Conservation (phyloP, 345 rosid species). For the Eutrema yunnanense region DNA sequence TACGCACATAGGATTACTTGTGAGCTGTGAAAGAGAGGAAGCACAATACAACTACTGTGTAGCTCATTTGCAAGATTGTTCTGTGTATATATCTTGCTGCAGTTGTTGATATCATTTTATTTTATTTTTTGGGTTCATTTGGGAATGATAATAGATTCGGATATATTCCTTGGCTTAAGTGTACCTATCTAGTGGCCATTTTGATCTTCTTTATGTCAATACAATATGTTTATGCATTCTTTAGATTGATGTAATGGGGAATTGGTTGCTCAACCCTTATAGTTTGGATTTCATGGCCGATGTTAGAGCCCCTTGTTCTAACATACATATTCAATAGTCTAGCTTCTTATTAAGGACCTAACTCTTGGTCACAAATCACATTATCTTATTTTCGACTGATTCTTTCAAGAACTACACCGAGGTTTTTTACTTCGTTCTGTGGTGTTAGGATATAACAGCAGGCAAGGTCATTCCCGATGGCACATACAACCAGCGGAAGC, state of each 20-base stretch:
- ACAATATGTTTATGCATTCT: not conserved
- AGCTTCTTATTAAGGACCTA: not conserved
- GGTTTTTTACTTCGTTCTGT: not conserved
- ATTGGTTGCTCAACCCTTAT: not conserved
- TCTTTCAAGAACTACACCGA: not conserved
- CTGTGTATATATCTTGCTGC: conserved; percentile 51
- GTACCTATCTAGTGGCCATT: conserved; percentile 7
- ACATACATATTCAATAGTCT: not conserved
- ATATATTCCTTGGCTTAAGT: not conserved
- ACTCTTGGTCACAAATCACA: not conserved
- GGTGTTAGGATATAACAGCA: not conserved
- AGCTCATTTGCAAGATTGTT: conserved; percentile 25
- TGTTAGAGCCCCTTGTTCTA: not conserved
- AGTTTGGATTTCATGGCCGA: not conserved
- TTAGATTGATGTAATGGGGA: not conserved
- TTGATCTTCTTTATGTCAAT: not conserved
- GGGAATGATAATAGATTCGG: conserved; percentile 1
- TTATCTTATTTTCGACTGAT: not conserved
- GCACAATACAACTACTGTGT: conserved; percentile 16
- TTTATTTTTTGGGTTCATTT: not conserved
- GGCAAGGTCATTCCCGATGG: not conserved
- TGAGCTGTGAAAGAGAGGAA: conserved; percentile 22
- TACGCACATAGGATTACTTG: conserved; percentile 15
- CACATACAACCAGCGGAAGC: not conserved
- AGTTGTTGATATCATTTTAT: conserved; percentile 30